Conservation (phyloP, 2,329 filamentous ascomycete genomes). For the Aspergillus sp. region DNA sequence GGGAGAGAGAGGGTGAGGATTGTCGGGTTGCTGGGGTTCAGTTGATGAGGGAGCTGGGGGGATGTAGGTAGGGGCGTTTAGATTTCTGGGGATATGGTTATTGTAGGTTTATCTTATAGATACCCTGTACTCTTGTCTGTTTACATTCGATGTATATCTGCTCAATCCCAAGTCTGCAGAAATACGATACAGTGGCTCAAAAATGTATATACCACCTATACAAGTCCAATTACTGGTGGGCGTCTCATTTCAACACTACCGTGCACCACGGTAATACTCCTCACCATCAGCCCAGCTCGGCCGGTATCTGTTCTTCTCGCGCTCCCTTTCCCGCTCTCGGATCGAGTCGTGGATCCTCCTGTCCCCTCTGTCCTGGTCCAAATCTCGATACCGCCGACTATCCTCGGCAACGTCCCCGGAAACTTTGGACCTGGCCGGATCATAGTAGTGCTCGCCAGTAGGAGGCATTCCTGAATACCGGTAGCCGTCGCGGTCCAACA, state of each 20-base stretch:
- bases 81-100: no score
- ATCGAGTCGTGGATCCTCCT: constrained; percentile 16
- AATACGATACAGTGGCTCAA: no score
- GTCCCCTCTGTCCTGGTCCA: constrained; percentile 16
- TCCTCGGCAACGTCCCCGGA: constrained; percentile 17
- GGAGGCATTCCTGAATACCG: constrained; percentile 12
- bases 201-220: no score
- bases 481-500: constrained; percentile 15
- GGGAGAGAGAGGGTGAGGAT: no score
- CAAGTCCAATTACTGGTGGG: no score
- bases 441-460: constrained; percentile 17
- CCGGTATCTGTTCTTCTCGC: constrained; percentile 20
- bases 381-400: constrained; percentile 18
- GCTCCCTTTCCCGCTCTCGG: constrained; percentile 20
- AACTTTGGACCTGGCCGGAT: constrained; percentile 13
- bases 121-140: no score
- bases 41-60: no score
- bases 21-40: no score
- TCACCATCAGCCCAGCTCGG: constrained; percentile 25
- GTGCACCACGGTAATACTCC: constrained; percentile 30
- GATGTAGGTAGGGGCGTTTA: no score
- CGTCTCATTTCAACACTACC: constrained; percentile 15
- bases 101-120: no score
- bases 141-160: no score
- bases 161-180: no score